These are phyloP conservation scores for Stevia rebaudiana DNA, from an alignment of 140 eudicot genomes.

Conservation along the genomic window DNA sequence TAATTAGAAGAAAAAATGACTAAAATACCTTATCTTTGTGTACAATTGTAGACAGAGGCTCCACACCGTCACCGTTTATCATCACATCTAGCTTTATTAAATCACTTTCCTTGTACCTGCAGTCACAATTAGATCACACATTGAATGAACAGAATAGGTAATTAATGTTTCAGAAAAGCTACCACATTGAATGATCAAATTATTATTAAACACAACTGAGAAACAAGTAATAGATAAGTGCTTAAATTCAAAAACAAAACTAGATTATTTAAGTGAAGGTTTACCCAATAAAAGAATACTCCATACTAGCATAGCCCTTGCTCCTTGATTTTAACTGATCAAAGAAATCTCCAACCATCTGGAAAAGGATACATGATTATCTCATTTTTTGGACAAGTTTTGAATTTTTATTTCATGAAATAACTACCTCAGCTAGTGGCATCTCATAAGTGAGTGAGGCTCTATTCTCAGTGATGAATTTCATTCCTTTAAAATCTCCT, in stretches of 20 bases:
- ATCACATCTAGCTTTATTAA: slow-evolving; percentile 88
- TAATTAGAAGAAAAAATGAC: slow-evolving; percentile 8
- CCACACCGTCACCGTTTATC: slow-evolving; percentile 87
- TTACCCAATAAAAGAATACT: slow-evolving; percentile 84
- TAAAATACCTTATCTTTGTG: slow-evolving; percentile 81
- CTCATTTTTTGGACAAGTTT: background rate
- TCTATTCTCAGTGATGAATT: slow-evolving; percentile 70
- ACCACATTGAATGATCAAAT: background rate
- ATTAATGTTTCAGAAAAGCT: background rate
- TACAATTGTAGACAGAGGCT: slow-evolving; percentile 91
- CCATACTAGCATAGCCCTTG: slow-evolving; percentile 99
- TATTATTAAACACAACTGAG: background rate
- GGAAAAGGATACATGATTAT: slow-evolving; percentile 19
- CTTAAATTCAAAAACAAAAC: background rate
- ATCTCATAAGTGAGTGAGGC: slow-evolving; percentile 78
- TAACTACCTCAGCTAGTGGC: slow-evolving; percentile 99
- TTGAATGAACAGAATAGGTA: too few relatives aligned
- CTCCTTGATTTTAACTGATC: slow-evolving; percentile 98
- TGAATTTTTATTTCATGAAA: slow-evolving; percentile 6
- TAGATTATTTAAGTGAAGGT: background rate
- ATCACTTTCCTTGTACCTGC: slow-evolving; percentile 76
- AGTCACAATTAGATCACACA: slow-evolving; percentile 11
- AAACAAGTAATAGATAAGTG: background rate
- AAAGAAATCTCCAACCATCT: slow-evolving; percentile 99
- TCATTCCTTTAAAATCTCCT: slow-evolving; percentile 95